A percentile compares a stretch with the other conserved stretches of the same genome.
phyloP scores from a whole-genome alignment of 1,284 basidiomycete species.

The Prillingera fragicola region DNA sequence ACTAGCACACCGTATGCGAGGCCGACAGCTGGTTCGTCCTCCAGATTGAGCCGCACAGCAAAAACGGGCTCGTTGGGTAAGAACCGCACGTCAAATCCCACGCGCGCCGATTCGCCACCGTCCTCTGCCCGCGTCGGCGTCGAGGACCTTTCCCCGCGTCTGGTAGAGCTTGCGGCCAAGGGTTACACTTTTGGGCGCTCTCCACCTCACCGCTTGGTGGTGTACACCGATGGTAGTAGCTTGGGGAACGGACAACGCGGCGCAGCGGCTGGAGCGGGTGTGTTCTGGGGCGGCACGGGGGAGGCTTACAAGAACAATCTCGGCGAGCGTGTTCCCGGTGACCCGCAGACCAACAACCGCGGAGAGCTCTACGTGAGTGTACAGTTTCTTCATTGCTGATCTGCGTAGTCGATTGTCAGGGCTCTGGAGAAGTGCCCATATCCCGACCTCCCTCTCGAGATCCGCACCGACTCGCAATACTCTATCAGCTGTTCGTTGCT shows the following conservation, averaged over 20 bases:
- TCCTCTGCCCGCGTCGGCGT: neutral
- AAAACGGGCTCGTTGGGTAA: neutral
- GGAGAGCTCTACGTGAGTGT: conserved; percentile 45
- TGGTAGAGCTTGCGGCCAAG: conserved; percentile 16
- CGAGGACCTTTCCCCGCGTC: conserved; percentile 14
- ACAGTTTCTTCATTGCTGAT: no score
- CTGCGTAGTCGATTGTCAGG: conserved; percentile 42
- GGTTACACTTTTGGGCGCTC: conserved; percentile 31
- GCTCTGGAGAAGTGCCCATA: conserved; percentile 45
- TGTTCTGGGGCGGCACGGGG: conserved; percentile 40
- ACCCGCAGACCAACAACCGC: conserved; percentile 48
- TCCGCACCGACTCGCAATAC: conserved; percentile 48
- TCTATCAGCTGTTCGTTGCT: conserved; percentile 38
- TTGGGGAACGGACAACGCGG: conserved; percentile 39
- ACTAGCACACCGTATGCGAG: neutral
- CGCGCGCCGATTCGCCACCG: conserved; percentile 5
- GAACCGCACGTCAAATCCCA: neutral
- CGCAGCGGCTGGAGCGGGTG: conserved; percentile 43
- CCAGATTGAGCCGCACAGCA: neutral
- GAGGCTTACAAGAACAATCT: conserved; percentile 36
- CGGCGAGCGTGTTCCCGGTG: conserved; percentile 43
- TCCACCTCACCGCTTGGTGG: conserved; percentile 31
- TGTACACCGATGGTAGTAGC: conserved; percentile 45
- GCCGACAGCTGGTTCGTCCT: neutral
- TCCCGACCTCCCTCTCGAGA: conserved; percentile 44